Conservation (phyloP, 2,329 filamentous ascomycete genomes). For the Neonectria punicea region DNA sequence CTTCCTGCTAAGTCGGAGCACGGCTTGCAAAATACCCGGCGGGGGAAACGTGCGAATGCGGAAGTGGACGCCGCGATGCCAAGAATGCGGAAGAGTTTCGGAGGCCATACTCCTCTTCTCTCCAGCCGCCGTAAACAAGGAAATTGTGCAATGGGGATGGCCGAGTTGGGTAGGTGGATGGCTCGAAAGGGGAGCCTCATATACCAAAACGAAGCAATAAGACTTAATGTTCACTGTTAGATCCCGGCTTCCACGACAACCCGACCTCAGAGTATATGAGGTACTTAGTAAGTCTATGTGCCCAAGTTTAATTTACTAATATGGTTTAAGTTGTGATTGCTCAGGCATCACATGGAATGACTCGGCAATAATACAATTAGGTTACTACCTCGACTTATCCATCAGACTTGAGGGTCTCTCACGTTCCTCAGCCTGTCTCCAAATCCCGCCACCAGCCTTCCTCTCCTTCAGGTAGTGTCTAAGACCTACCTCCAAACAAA, state of each 20-base stretch:
- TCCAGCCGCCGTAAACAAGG: background rate
- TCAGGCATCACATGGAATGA: background rate
- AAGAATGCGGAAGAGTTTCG: background rate
- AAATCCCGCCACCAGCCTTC: background rate
- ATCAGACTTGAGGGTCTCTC: background rate
- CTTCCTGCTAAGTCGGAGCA: background rate
- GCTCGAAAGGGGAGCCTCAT: background rate
- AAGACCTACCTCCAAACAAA: background rate
- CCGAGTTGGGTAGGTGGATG: conserved; percentile 5
- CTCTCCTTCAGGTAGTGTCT: background rate
- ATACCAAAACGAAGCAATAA: no score
- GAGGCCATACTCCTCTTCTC: no score
- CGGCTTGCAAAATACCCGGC: background rate
- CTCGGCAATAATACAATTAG: background rate
- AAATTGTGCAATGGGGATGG: background rate
- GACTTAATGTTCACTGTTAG: no score
- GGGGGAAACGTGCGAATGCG: background rate
- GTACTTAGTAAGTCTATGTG: no score
- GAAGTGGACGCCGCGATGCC: conserved; percentile 4
- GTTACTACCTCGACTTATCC: background rate
- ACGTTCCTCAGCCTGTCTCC: background rate
- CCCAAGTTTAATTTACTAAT: no score
- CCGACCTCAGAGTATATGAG: no score
- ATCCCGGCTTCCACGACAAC: no score
- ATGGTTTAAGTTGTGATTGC: background rate